Percentiles rank a stretch among this genome's conserved stretches.
These are phyloP conservation scores for Agrostemma githago DNA, from an alignment of 148 eudicot species.

Conservation along the genomic window DNA sequence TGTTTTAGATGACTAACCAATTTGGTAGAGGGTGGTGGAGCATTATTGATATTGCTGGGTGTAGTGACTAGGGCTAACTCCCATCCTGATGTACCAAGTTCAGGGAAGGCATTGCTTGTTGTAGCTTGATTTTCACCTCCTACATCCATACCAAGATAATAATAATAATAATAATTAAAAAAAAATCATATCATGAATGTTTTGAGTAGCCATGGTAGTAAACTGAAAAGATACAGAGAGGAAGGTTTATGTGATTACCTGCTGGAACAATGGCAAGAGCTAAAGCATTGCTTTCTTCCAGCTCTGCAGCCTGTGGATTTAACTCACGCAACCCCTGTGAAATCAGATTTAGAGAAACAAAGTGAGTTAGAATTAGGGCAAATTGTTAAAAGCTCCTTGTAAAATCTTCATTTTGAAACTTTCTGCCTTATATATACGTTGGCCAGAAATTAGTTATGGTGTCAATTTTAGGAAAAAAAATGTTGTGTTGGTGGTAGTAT, in stretches of 20 bases:
- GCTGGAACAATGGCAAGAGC: slow-evolving; percentile 92
- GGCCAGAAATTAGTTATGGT: too few relatives aligned
- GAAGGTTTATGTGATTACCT: slow-evolving; percentile 34
- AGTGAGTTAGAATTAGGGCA: background rate
- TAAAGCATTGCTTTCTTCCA: slow-evolving; percentile 86
- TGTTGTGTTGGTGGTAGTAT: too few relatives aligned
- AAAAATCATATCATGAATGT: background rate
- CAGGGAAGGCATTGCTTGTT: slow-evolving; percentile 36
- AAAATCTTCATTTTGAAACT: too few relatives aligned
- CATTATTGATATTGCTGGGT: slow-evolving; percentile 51
- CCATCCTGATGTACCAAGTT: slow-evolving; percentile 80
- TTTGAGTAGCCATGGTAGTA: background rate
- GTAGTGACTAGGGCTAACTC: slow-evolving; percentile 82
- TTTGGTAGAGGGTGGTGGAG: slow-evolving; percentile 38
- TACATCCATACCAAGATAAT: slow-evolving; percentile 26
- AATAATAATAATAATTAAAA: too few relatives aligned
- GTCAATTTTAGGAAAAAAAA: too few relatives aligned
- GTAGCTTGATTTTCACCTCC: slow-evolving; percentile 48
- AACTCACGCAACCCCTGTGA: slow-evolving; percentile 69
- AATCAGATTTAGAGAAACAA: background rate
- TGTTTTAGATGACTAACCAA: slow-evolving; percentile 44
- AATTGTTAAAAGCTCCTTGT: background rate
- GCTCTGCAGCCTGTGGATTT: slow-evolving; percentile 56
- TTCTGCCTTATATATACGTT: too few relatives aligned
- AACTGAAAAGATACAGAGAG: background rate